These are phyloP conservation scores for Teratosphaeria viscida DNA, from an alignment of 2,329 filamentous ascomycete genomes.

Conservation along the genomic window DNA sequence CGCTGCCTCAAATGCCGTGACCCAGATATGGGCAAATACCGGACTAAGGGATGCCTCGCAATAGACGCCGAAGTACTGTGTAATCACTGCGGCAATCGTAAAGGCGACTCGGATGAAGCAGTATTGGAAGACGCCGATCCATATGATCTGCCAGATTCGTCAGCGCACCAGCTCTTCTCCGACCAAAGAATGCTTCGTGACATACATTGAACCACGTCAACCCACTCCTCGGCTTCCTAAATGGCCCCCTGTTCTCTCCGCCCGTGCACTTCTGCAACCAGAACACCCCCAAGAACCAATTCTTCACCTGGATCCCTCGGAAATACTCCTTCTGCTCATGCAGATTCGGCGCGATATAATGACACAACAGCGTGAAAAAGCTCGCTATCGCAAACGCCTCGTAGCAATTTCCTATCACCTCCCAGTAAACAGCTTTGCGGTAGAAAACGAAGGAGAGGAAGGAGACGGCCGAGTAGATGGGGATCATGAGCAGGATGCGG, in stretches of 20 bases:
- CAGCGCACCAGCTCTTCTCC: background rate
- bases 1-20: constrained; percentile 57
- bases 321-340: constrained; percentile 79
- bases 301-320: constrained; percentile 51
- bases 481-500: constrained; percentile 23
- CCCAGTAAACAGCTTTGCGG: constrained; percentile 67
- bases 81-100: constrained; percentile 66
- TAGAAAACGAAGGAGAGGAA: constrained; percentile 67
- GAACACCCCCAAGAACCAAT: constrained; percentile 65
- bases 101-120: constrained; percentile 71
- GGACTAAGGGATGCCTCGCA: constrained; percentile 71
- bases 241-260: constrained; percentile 52
- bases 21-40: constrained; percentile 76
- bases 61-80: constrained; percentile 57
- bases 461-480: constrained; percentile 56
- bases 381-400: constrained; percentile 81
- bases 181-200: background rate
- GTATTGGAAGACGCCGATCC: constrained; percentile 76
- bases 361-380: constrained; percentile 74
- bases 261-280: constrained; percentile 63
- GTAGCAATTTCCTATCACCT: constrained; percentile 74
- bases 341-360: constrained; percentile 66
- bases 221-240: constrained; percentile 67
- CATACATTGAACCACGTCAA: constrained; percentile 78
- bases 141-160: constrained; percentile 49